A percentile compares a stretch with the other conserved stretches of the same genome.
Conservation (phyloP, 495 filamentous ascomycete species). For the Xylaria sp. region DNA sequence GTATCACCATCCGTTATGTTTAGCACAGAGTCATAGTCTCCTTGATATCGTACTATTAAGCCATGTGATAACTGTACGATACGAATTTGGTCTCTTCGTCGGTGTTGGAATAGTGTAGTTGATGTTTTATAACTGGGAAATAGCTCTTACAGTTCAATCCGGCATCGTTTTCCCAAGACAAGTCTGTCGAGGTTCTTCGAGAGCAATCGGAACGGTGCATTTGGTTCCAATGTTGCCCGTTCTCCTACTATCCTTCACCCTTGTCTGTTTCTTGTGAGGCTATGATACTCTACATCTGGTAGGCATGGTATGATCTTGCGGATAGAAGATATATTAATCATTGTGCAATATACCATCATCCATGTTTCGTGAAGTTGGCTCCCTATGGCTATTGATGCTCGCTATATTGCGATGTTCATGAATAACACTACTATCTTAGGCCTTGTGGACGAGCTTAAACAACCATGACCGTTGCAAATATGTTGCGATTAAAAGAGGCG, state of each 20-base stretch:
- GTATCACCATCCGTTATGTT: not conserved
- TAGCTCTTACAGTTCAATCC: not conserved
- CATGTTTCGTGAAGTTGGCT: not conserved
- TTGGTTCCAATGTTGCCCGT: constrained; percentile 71
- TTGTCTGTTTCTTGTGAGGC: constrained; percentile 94
- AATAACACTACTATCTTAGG: not conserved
- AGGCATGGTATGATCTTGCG: constrained; percentile 75
- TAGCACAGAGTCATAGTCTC: not conserved
- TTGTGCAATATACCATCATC: not conserved
- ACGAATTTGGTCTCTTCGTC: not conserved
- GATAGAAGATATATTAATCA: constrained; percentile 41
- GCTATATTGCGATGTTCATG: not conserved
- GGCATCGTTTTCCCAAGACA: constrained; percentile 79
- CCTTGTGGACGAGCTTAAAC: not conserved
- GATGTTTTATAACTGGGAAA: not conserved
- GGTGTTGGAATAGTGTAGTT: not conserved
- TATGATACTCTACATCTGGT: constrained; percentile 94
- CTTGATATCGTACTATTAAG: not conserved
- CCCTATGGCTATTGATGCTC: not conserved
- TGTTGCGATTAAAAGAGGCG: not conserved
- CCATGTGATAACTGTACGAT: not conserved
- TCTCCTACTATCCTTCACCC: constrained; percentile 87
- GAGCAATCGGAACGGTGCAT: constrained; percentile 84
- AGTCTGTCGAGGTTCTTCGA: constrained; percentile 88
- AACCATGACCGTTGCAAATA: not conserved